Evolutionary conservation across 2,329 filamentous ascomycete genomes (phyloP).

Genomic region (Thelonectria discophora): DNA sequence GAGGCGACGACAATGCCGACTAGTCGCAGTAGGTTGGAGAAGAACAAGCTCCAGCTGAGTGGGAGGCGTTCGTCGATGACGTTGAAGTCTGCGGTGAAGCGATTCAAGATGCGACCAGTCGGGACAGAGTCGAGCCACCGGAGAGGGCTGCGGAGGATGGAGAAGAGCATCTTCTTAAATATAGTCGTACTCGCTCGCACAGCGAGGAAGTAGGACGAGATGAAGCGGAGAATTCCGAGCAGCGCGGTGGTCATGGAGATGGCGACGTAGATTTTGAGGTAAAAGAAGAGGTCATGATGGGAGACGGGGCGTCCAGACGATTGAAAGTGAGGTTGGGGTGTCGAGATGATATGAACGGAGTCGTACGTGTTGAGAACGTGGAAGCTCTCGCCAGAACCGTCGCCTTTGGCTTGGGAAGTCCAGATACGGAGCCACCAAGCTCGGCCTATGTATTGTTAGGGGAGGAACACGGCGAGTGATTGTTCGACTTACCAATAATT

Average conservation of each 20-base stretch:
- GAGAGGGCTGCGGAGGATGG: constrained; percentile 73
- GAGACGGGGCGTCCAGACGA: constrained; percentile 43
- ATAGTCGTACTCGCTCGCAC: constrained; percentile 71
- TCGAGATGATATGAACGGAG: constrained; percentile 56
- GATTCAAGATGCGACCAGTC: constrained; percentile 76
- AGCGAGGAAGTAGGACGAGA: constrained; percentile 69
- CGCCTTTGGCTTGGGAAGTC: constrained; percentile 53
- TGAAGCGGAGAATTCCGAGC: constrained; percentile 68
- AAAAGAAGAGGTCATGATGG: constrained; percentile 62
- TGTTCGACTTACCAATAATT: constrained; percentile 58
- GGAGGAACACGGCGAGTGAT: constrained; percentile 15
- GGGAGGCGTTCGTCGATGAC: constrained; percentile 73
- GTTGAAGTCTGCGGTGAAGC: constrained; percentile 80
- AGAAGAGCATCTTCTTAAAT: constrained; percentile 71
- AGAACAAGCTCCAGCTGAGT: constrained; percentile 67
- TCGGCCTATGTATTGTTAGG: constrained; percentile 48
- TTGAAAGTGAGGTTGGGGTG: constrained; percentile 48
- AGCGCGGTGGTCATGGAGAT: constrained; percentile 67
- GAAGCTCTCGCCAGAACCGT: background rate
- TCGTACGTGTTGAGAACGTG: constrained; percentile 45
- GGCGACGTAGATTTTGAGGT: constrained; percentile 72
- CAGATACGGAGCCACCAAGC: constrained; percentile 72
- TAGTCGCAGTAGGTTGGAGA: constrained; percentile 66
- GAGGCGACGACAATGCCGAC: constrained; percentile 72
- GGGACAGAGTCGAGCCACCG: constrained; percentile 84